Evolutionary conservation across 1,284 basidiomycete genomes (phyloP).

Genomic region (Pyrrhoderma lamaoense): DNA sequence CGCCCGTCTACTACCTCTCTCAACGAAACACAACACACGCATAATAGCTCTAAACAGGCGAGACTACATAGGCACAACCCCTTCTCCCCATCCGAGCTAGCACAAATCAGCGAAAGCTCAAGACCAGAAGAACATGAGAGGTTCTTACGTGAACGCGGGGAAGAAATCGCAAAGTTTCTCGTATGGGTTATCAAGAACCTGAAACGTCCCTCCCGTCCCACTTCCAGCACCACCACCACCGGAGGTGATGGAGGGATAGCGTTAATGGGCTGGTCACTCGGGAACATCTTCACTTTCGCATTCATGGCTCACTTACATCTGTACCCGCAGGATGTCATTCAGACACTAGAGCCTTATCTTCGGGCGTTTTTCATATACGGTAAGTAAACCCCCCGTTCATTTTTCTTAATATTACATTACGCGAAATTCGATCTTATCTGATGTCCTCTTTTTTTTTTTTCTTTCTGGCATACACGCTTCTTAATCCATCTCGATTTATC

Average conservation of each 20-base stretch:
- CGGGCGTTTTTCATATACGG: constrained; percentile 15
- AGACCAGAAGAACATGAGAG: constrained; percentile 10
- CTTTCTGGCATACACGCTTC: too few relatives aligned
- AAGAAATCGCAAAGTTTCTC: constrained; percentile 19
- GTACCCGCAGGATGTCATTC: neutral
- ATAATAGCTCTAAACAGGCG: constrained; percentile 22
- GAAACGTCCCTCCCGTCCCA: constrained; percentile 3
- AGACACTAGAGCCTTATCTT: constrained; percentile 5
- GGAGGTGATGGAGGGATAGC: constrained; percentile 15
- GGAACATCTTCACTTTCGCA: constrained; percentile 13
- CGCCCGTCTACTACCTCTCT: constrained; percentile 17
- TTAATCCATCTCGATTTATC: too few relatives aligned
- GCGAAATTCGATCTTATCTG: too few relatives aligned
- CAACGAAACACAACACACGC: constrained; percentile 20
- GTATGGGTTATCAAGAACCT: constrained; percentile 14
- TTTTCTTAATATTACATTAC: too few relatives aligned
- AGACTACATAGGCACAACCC: constrained; percentile 23
- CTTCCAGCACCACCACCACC: constrained; percentile 1
- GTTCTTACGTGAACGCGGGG: constrained; percentile 16
- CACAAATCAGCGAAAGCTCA: constrained; percentile 4
- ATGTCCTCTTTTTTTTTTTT: too few relatives aligned
- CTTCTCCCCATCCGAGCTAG: constrained; percentile 19
- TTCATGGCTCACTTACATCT: constrained; percentile 8
- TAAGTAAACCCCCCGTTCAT: too few relatives aligned
- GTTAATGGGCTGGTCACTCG: constrained; percentile 16